A percentile compares a stretch with the other conserved stretches of the same genome.
Conservation (phyloP, 2,329 filamentous ascomycete genomes). For the Ampelomyces quisqualis region DNA sequence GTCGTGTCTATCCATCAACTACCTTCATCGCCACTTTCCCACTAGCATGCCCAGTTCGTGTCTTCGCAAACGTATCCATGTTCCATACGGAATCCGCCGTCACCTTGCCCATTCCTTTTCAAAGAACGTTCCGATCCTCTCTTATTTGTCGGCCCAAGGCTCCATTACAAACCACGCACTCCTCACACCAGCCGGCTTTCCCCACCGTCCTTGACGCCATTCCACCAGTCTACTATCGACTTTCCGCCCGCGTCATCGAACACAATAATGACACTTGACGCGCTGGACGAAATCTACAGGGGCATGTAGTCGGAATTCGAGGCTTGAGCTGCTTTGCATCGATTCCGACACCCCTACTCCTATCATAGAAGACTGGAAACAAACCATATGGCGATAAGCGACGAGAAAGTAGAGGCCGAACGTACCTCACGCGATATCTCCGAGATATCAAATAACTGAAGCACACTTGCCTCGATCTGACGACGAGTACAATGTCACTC, state of each 20-base stretch:
- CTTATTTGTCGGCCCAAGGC: conserved; percentile 41
- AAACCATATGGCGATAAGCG: conserved; percentile 1
- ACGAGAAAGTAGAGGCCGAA: conserved; percentile 9
- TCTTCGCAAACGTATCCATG: conserved; percentile 46
- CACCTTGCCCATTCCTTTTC: conserved; percentile 42
- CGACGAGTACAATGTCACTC: conserved; percentile 44
- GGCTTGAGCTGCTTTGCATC: too few species aligned
- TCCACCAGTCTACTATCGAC: conserved; percentile 48
- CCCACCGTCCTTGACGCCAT: conserved; percentile 42
- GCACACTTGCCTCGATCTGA: conserved; percentile 35
- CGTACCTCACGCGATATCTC: conserved; percentile 6
- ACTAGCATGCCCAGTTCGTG: conserved; percentile 44
- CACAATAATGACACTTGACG: conserved; percentile 47
- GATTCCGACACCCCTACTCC: too few species aligned
- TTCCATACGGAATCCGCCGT: conserved; percentile 48
- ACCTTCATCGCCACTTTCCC: conserved; percentile 47
- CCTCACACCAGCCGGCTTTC: conserved; percentile 33
- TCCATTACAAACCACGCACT: conserved; percentile 50
- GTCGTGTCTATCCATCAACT: conserved; percentile 7
- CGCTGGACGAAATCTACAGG: conserved; percentile 31
- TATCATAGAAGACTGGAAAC: too few species aligned
- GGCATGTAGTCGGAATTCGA: too few species aligned
- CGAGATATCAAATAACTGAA: conserved; percentile 13
- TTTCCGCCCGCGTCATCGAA: conserved; percentile 49
- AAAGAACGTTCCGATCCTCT: conserved; percentile 44